phyloP scores from a whole-genome alignment of 768 basidiomycete genomes.

The Cyclocybe aegerita region DNA sequence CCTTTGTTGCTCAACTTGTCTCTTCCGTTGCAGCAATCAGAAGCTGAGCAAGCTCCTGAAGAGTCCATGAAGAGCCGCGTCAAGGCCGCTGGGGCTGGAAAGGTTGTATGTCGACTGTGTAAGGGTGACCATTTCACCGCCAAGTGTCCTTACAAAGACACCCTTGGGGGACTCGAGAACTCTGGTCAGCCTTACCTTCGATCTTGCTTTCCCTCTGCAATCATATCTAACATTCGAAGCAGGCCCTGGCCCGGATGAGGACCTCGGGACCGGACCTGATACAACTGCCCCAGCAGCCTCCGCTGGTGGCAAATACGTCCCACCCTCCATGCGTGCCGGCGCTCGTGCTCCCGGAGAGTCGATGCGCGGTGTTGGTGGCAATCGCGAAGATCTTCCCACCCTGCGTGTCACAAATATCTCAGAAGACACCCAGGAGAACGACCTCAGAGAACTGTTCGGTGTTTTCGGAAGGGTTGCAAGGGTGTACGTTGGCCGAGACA shows the following conservation, averaged over 20 bases:
- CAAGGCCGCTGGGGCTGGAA: constrained; percentile 76
- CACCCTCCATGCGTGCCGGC: constrained; percentile 86
- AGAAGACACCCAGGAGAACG: constrained; percentile 92
- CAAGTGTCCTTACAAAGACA: constrained; percentile 98
- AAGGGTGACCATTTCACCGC: constrained; percentile 98
- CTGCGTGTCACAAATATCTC: constrained; percentile 96
- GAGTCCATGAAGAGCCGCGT: constrained; percentile 66
- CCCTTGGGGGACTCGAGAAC: constrained; percentile 73
- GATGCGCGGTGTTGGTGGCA: constrained; percentile 60
- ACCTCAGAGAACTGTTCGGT: constrained; percentile 89
- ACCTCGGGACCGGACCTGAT: constrained; percentile 30
- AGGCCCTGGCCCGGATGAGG: constrained; percentile 39
- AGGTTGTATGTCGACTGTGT: constrained; percentile 90
- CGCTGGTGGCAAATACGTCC: constrained; percentile 83
- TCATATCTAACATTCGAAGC: constrained; percentile 18
- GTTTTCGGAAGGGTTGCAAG: constrained; percentile 82
- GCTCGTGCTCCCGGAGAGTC: constrained; percentile 71
- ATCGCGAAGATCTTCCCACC: constrained; percentile 91
- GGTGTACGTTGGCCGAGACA: constrained; percentile 92
- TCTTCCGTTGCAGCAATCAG: constrained; percentile 44
- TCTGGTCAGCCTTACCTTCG: constrained; percentile 38
- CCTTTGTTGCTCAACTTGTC: background rate
- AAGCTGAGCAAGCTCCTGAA: constrained; percentile 65
- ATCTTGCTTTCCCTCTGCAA: background rate
- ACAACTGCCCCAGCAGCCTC: constrained; percentile 39